Conservation (phyloP, 768 basidiomycete species). For the Podaxis rugospora region DNA sequence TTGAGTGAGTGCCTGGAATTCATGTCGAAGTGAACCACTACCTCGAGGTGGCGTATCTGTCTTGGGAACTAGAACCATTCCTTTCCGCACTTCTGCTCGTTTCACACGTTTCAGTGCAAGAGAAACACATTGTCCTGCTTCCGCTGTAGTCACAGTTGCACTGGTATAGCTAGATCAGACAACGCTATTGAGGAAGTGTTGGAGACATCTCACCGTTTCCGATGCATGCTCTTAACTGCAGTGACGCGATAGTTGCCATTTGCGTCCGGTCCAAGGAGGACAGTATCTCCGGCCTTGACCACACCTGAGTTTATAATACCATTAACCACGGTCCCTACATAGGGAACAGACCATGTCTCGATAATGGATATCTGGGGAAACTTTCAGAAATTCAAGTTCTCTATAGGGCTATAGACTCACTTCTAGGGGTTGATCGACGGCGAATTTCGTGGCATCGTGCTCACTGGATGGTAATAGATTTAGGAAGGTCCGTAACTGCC, state of each 20-base stretch:
- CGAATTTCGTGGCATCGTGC: slow-evolving; percentile 76
- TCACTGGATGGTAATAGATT: slow-evolving; percentile 90
- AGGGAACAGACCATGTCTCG: slow-evolving; percentile 86
- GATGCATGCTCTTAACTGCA: slow-evolving; percentile 86
- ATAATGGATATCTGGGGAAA: slow-evolving; percentile 68
- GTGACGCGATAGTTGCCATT: slow-evolving; percentile 85
- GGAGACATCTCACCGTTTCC: slow-evolving; percentile 63
- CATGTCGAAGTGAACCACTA: slow-evolving; percentile 22
- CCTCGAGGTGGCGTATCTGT: slow-evolving; percentile 76
- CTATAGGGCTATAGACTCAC: slow-evolving; percentile 26
- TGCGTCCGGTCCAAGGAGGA: slow-evolving; percentile 87
- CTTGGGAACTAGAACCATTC: slow-evolving; percentile 88
- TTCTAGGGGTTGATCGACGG: slow-evolving; percentile 75
- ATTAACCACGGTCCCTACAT: slow-evolving; percentile 81
- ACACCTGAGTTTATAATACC: slow-evolving; percentile 77
- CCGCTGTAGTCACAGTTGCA: slow-evolving; percentile 76
- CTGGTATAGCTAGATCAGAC: slow-evolving; percentile 29
- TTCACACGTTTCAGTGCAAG: slow-evolving; percentile 89
- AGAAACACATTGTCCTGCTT: slow-evolving; percentile 95
- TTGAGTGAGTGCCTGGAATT: slow-evolving; percentile 5
- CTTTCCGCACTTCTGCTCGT: slow-evolving; percentile 80
- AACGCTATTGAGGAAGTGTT: background rate
- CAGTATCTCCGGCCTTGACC: slow-evolving; percentile 73
- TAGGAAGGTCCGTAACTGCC: slow-evolving; percentile 79
- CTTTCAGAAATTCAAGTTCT: background rate